Base-by-base conservation (phyloP, 495 filamentous ascomycete species). In the Penicillium ucsense region DNA sequence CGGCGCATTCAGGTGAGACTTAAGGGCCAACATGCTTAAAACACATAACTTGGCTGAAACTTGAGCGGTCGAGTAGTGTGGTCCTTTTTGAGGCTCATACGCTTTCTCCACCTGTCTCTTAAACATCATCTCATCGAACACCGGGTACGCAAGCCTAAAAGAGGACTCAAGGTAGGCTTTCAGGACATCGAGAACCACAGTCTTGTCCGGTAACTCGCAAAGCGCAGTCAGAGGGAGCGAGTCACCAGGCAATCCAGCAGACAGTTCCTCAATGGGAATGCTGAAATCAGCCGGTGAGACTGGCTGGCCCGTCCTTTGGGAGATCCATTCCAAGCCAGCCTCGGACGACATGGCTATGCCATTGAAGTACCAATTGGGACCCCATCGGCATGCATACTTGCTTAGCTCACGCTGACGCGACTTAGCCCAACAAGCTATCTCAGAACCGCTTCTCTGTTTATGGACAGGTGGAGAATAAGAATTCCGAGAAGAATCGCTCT, bases 311-410 rank as follows among this genome's bases (percentile, higher is more conserved):
- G 54, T 57, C 46, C 45, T 50, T 35, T 20, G 34, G 41, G 50
- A 50, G n/a, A 57, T 12, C 54, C 54, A 57, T 31, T 31, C 43
- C 3, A 29, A 9, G 20, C 54, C 54, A 37, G 36, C 48, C 41
- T 53, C 45, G 0, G 54, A 51, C 34, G 31, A 40, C 5, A 57
- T 51, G 4, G 54, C 20, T n/a, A 57, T 54, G 1, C 51, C 51
- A 41, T 57, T 48, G 11, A 57, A 57, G 41, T 38, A 57, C 54
- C 54, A 57, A 11, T 57, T 57, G 4, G 54, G 51, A 30, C 54
- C 51, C 37, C 44, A 43, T 40, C 53, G 49, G n/a, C 8, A 33
- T 11, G 43, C 38, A 12, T 35, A 35, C 10, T 9, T 29, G 8
- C n/a, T 9, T 31, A 8, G 3, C 6, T 10, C 20, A 20, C 20